Evolutionary conservation across 75 land plant species (phyloP), one percentile per base, ranked within the genome.

Genomic region (Selaginella tamariscina): DNA sequence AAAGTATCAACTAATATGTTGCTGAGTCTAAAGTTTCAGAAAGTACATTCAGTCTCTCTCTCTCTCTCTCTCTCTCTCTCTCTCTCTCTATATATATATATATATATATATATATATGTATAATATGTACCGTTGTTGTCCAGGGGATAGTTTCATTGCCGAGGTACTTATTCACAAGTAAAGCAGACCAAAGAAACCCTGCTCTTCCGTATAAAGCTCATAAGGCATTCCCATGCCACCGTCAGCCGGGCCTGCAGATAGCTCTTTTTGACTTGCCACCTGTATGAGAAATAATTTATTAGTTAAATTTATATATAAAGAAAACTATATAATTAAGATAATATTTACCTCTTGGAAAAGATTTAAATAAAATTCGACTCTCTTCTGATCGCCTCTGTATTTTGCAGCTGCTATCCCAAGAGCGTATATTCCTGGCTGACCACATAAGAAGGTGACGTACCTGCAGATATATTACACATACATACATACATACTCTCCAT

Each of bases 181-280:
- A 75, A 44, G 84, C 83, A 33, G 94, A 83, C 94, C 94, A 92
- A 29, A 92, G 64, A 63, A 78, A 92, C 31, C 97, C 97, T 60
- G 78, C 85, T 77, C 85, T 82, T 49, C 97, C 97, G 80, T 88
- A 92, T 64, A 88, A 24, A 92, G 75, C 70, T 92, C 97, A 70
- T 88, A 80, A 24, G 97, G 89, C 70, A 92, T 69, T 56, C 89
- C 89, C 54, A 84, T 73, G 27, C 91, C 88, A 54, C 85, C 75
- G 54, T 73, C 71, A 21, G 71, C 70, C 23, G 75, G 71, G 2
- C 75, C 75, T 0, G 54, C 81, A 27, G 92, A 68, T 13, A 88
- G 84, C 21, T 82, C 84, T 64, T 32, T 77, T 55, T 88, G 83
- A 33, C 75, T 83, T 32, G 83, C 83, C 62, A 88, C 69, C 91